These are phyloP conservation scores for Neurospora intermedia DNA, from an alignment of 495 filamentous ascomycete genomes.

Conservation along the genomic window DNA sequence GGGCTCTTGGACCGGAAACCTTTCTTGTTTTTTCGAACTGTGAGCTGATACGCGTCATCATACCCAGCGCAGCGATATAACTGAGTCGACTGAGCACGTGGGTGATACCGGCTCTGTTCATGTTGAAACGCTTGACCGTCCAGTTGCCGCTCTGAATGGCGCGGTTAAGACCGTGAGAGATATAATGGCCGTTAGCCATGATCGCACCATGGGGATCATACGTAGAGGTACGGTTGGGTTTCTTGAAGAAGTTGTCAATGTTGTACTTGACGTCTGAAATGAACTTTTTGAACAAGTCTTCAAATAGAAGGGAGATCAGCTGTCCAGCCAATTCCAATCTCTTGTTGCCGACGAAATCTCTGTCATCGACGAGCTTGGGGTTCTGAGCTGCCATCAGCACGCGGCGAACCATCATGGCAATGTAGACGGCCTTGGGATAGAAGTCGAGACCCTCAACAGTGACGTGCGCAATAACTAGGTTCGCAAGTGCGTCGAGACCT, in stretches of 20 bases:
- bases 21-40: conserved; percentile 99
- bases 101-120: conserved; percentile 94
- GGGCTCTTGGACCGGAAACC: conserved; percentile 83
- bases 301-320: conserved; percentile 88
- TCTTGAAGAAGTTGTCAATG: conserved; percentile 88
- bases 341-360: conserved; percentile 98
- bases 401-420: conserved; percentile 90
- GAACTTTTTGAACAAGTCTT: conserved; percentile 94
- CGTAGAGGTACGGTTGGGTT: conserved; percentile 69
- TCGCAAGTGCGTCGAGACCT: conserved; percentile 81
- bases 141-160: conserved; percentile 96
- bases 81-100: conserved; percentile 92
- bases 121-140: conserved; percentile 93
- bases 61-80: conserved; percentile 95
- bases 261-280: conserved; percentile 76
- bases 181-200: conserved; percentile 62
- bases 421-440: conserved; percentile 86
- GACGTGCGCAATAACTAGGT: conserved; percentile 86
- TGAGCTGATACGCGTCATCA: conserved; percentile 98
- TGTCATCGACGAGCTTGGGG: conserved; percentile 78
- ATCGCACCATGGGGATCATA: conserved; percentile 79
- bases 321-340: conserved; percentile 88
- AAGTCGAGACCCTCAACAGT: conserved; percentile 84
- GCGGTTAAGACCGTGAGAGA: conserved; percentile 82
- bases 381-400: conserved; percentile 90